Evolutionary conservation across 1,139 yeast species (phyloP).

Genomic region (Yamadazyma buinensis): DNA sequence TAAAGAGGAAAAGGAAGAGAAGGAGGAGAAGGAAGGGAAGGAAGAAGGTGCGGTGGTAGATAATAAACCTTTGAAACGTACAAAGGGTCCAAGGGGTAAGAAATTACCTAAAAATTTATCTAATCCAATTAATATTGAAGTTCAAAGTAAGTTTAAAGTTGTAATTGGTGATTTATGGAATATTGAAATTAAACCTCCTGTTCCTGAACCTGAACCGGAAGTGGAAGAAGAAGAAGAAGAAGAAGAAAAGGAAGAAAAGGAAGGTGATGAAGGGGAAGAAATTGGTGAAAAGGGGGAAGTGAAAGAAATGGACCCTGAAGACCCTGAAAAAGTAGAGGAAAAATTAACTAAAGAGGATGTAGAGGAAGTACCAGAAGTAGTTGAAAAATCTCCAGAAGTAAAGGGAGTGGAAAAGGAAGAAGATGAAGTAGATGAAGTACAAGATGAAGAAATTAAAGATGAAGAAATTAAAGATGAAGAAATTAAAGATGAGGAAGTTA

Average conservation of each 20-base stretch:
- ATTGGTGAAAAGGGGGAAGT: not conserved
- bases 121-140: slow-evolving; percentile 40
- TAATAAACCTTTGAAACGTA: slow-evolving; percentile 39
- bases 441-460: not conserved
- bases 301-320: too few relatives aligned
- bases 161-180: slow-evolving; percentile 40
- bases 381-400: not conserved
- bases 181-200: slow-evolving; percentile 9
- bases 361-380: too few relatives aligned
- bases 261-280: not conserved
- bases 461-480: not conserved
- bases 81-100: slow-evolving; percentile 76
- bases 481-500: too few relatives aligned
- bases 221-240: not conserved
- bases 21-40: slow-evolving; percentile 3
- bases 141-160: slow-evolving; percentile 25
- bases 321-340: too few relatives aligned
- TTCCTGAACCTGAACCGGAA: not conserved
- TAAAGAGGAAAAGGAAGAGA: slow-evolving; percentile 2
- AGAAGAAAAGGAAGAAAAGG: not conserved
- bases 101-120: slow-evolving; percentile 63
- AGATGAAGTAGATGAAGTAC: not conserved
- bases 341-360: too few relatives aligned
- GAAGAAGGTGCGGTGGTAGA: slow-evolving; percentile 25
- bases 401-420: not conserved